Base-by-base conservation (phyloP, 2,329 filamentous ascomycete species). In the Fusarium udum region DNA sequence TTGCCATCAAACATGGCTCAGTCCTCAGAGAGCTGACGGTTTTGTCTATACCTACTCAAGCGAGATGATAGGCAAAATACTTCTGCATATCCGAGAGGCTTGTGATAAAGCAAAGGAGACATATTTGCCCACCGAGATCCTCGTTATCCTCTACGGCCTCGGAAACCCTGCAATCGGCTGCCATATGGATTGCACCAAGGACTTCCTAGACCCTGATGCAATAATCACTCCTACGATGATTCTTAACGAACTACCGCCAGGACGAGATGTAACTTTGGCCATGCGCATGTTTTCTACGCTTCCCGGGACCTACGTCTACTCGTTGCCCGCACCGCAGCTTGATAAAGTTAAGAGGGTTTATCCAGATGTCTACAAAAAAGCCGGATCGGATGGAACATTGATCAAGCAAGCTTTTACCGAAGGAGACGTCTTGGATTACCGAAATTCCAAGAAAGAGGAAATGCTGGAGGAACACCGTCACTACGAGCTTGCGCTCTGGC, bases 141-240 rank as follows among this genome's bases (percentile, higher is more conserved):
- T 64, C 8, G 20, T 64, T 22, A 31, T 52, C 7, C 62, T 64
- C 34, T 64, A 52, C 32, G 62, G 56, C 31, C 12, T 45, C 24
- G 62, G 62, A 18, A 46, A 37, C 12, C 37, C 45, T 20, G 36
- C 56, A 31, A n/a, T 64, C 39, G 56, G 62, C 34, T 61, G 57
- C 6, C 11, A 53, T 22, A 60, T 64, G 55, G 16, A 64, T 20
- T 64, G n/a, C 34, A 16, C 18, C 24, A 64, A 52, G 28, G 4
- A 3, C 13, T 4, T 13, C 15, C 3, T 8, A 12, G 22, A 39
- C 13, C 31, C 14, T 13, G 36, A 10, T 4, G 52, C 53, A 28
- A 34, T 43, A 11, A 43, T 59, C 22, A 64, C 61, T 14, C 52
- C 61, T 16, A 26, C 55, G 4, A 59, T 16, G 11, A 36, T 64